A percentile compares a stretch with the other conserved stretches of the same genome.
Conservation (phyloP, 2,329 filamentous ascomycete species). For the Arthrobotrys sinensis region DNA sequence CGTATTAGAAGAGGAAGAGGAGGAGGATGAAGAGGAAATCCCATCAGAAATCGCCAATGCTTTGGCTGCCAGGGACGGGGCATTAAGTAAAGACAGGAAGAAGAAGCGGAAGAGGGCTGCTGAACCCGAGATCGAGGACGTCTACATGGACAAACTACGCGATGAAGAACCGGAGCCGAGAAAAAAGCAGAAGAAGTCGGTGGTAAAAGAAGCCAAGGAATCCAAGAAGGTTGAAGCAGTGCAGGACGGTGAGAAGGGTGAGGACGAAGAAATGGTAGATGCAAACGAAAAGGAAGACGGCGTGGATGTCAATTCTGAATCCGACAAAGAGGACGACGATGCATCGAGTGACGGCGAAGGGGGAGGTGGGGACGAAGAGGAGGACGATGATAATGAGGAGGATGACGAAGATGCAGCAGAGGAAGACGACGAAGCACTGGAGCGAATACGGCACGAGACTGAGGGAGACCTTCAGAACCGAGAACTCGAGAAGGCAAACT, state of each 20-base stretch:
- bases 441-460: conserved; percentile 70
- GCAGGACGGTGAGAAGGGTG: conserved; percentile 73
- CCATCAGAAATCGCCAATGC: conserved; percentile 38
- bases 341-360: conserved; percentile 66
- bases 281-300: conserved; percentile 64
- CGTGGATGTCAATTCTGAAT: conserved; percentile 68
- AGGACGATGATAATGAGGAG: conserved; percentile 65
- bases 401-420: conserved; percentile 63
- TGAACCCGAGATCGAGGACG: conserved; percentile 46
- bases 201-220: conserved; percentile 65
- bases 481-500: conserved; percentile 86
- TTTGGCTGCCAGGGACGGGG: conserved; percentile 42
- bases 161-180: conserved; percentile 69
- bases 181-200: conserved; percentile 66
- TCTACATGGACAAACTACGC: conserved; percentile 69
- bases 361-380: conserved; percentile 65
- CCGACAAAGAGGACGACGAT: conserved; percentile 73
- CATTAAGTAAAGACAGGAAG: conserved; percentile 63
- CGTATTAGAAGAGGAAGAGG: background rate
- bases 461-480: conserved; percentile 67
- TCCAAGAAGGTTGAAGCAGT: conserved; percentile 63
- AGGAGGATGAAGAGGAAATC: conserved; percentile 55
- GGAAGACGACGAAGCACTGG: conserved; percentile 63
- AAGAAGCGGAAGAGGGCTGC: conserved; percentile 61
- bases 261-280: conserved; percentile 66